A percentile compares a stretch with the other conserved stretches of the same genome.
These are phyloP conservation scores for Dysphania ambrosioides DNA, from an alignment of 148 eudicot genomes.

Conservation along the genomic window DNA sequence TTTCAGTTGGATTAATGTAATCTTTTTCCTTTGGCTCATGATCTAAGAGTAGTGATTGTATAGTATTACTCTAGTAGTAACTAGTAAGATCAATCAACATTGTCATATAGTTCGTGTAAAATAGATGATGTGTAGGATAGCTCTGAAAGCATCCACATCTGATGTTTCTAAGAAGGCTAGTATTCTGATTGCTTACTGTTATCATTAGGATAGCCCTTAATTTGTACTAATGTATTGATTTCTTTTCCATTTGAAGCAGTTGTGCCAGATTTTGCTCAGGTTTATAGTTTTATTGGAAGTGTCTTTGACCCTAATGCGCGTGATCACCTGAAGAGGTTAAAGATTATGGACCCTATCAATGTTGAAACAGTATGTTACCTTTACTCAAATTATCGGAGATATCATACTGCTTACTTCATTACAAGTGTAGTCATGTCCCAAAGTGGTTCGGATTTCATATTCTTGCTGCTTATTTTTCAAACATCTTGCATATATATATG, in stretches of 20 bases:
- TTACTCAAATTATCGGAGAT: background rate
- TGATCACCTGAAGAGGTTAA: slow-evolving; percentile 62
- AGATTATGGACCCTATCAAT: slow-evolving; percentile 77
- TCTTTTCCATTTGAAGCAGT: slow-evolving; percentile 37
- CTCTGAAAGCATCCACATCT: background rate
- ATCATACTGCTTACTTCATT: no score
- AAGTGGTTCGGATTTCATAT: background rate
- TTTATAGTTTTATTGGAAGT: slow-evolving; percentile 80
- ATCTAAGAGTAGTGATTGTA: no score
- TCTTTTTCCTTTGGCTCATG: no score
- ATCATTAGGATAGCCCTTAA: background rate
- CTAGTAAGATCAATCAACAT: no score
- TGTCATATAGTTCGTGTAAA: no score
- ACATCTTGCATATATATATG: background rate
- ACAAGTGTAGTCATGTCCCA: background rate
- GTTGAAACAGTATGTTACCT: slow-evolving; percentile 62
- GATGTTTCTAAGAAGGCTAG: background rate
- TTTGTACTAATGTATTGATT: background rate
- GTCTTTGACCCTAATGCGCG: slow-evolving; percentile 65
- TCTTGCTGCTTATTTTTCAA: slow-evolving; percentile 1
- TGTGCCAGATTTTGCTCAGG: slow-evolving; percentile 79
- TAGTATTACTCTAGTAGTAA: no score
- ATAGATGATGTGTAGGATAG: no score
- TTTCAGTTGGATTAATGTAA: no score
- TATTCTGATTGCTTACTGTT: background rate